phyloP scores from a whole-genome alignment of 2,329 filamentous ascomycete species.

The Chrysoporthe puriensis region DNA sequence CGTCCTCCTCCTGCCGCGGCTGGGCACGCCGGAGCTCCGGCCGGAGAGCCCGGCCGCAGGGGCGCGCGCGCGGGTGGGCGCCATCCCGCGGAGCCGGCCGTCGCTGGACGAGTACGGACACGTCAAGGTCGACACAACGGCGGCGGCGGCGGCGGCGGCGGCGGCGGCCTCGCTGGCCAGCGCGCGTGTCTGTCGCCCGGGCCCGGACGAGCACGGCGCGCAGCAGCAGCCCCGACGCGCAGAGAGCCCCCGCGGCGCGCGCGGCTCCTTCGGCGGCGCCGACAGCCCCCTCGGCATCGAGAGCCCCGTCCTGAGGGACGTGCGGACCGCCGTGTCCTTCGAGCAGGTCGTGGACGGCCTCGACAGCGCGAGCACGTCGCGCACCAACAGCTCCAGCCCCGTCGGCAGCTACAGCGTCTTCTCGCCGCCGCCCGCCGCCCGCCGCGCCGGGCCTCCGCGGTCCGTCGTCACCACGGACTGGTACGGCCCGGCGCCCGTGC shows the following conservation, averaged over 20 bases:
- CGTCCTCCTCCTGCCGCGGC: background rate
- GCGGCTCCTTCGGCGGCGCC: background rate
- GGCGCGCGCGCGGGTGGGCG: conserved; percentile 2
- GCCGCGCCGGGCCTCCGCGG: background rate
- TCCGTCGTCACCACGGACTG: conserved; percentile 15
- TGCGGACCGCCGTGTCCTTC: background rate
- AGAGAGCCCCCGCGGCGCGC: conserved; percentile 1
- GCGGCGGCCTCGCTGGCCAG: no score
- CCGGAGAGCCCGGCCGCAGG: background rate
- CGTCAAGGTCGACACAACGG: background rate
- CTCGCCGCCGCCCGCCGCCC: conserved; percentile 22
- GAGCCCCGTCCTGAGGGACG: conserved; percentile 22
- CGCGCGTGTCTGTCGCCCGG: conserved; percentile 7
- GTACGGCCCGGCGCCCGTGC: conserved; percentile 22
- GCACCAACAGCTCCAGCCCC: conserved; percentile 15
- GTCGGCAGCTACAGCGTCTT: conserved; percentile 26
- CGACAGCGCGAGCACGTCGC: conserved; percentile 18
- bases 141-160: no score
- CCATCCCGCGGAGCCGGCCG: conserved; percentile 11
- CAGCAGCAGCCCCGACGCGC: background rate
- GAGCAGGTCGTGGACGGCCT: conserved; percentile 9
- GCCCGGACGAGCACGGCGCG: conserved; percentile 17
- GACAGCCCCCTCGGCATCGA: conserved; percentile 14
- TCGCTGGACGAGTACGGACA: conserved; percentile 18
- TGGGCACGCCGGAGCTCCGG: background rate